phyloP scores from a whole-genome alignment of 805 yeast species.

The Blastobotrys muscicola region DNA sequence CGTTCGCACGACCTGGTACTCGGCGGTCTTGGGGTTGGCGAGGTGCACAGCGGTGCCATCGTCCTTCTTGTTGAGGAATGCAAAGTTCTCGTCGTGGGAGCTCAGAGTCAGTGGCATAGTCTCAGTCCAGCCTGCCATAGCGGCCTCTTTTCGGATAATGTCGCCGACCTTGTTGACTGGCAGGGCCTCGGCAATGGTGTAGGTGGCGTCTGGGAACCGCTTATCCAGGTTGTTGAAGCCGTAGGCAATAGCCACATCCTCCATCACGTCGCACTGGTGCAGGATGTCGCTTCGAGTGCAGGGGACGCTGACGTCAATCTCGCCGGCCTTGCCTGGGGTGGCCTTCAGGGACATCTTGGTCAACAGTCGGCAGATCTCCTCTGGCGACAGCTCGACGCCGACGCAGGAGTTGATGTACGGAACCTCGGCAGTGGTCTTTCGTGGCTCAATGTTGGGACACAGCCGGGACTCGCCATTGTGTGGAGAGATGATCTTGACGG shows the following conservation, averaged over 20 bases:
- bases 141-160: conserved; percentile 79
- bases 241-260: conserved; percentile 93
- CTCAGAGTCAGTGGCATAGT: conserved; percentile 92
- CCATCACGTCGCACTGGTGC: conserved; percentile 98
- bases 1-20: conserved; percentile 97
- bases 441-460: conserved; percentile 63
- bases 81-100: conserved; percentile 95
- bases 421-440: conserved; percentile 63
- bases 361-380: conserved; percentile 59
- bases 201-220: conserved; percentile 70
- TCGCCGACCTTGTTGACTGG: conserved; percentile 88
- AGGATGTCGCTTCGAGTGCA: conserved; percentile 91
- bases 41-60: conserved; percentile 78
- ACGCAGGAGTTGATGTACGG: conserved; percentile 85
- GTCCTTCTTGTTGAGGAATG: conserved; percentile 65
- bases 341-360: conserved; percentile 76
- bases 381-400: conserved; percentile 66
- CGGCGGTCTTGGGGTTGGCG: conserved; percentile 93
- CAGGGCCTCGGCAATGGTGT: conserved; percentile 73
- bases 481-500: conserved; percentile 72
- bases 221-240: conserved; percentile 85
- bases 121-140: conserved; percentile 94
- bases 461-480: conserved; percentile 70
- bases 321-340: conserved; percentile 36
- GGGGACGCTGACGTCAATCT: conserved; percentile 67